Conservation (phyloP, 768 basidiomycete species). For the Roridomyces roridus region DNA sequence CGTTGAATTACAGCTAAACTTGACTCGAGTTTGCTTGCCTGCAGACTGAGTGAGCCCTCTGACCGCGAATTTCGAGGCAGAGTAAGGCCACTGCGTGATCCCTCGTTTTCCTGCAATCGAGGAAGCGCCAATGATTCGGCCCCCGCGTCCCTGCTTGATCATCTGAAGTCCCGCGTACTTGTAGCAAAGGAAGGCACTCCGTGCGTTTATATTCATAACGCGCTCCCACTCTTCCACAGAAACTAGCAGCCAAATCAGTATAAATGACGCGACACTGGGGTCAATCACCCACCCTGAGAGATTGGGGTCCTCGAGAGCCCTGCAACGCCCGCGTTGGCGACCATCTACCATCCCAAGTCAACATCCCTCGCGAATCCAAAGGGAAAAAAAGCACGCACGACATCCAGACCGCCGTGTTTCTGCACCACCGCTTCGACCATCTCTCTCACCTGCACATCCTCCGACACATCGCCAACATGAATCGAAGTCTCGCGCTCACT, state of each 20-base stretch:
- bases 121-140: too few species aligned
- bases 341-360: too few species aligned
- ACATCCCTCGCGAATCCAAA: too few species aligned
- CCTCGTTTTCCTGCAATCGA: constrained; percentile 47
- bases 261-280: too few species aligned
- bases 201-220: constrained; percentile 34
- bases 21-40: constrained; percentile 21
- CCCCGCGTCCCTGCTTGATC: too few species aligned
- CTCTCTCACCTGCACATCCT: constrained; percentile 28
- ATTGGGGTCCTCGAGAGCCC: background rate
- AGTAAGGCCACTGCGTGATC: constrained; percentile 4
- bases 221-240: constrained; percentile 30
- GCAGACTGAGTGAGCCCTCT: constrained; percentile 47
- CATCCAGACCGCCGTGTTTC: constrained; percentile 34
- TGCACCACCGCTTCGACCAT: constrained; percentile 29
- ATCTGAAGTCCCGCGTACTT: too few species aligned
- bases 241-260: too few species aligned
- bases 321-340: constrained; percentile 38
- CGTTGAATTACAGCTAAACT: background rate
- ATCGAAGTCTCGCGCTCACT: constrained; percentile 8
- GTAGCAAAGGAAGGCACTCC: constrained; percentile 41
- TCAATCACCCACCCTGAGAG: too few species aligned
- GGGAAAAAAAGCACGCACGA: constrained; percentile 30
- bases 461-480: constrained; percentile 25
- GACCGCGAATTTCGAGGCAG: constrained; percentile 29